Conservation (phyloP, 768 basidiomycete species). For the Lactifluus piperatus region DNA sequence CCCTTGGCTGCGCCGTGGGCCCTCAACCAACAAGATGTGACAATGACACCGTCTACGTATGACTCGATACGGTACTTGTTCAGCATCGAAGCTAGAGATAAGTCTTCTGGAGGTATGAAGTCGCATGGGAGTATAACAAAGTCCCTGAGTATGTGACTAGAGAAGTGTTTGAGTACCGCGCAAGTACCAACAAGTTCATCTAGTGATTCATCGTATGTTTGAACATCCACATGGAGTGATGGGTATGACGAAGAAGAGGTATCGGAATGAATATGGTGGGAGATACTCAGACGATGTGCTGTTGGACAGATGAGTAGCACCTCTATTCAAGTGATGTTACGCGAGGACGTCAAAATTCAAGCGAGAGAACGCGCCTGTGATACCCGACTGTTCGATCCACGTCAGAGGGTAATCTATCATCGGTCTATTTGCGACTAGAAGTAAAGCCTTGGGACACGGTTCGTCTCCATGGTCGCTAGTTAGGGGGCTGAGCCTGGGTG, state of each 20-base stretch:
- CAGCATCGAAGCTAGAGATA: conserved; percentile 62
- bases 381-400: conserved; percentile 84
- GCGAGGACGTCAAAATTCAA: conserved; percentile 11
- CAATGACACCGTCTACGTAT: conserved; percentile 52
- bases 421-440: conserved; percentile 83
- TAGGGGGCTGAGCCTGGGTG: conserved; percentile 56
- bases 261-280: conserved; percentile 79
- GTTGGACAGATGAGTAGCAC: conserved; percentile 81
- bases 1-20: conserved; percentile 44
- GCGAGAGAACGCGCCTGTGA: conserved; percentile 50
- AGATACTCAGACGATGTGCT: conserved; percentile 63
- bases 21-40: conserved; percentile 60
- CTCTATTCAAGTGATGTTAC: conserved; percentile 38
- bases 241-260: conserved; percentile 50
- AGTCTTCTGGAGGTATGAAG: conserved; percentile 66
- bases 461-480: conserved; percentile 71
- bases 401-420: conserved; percentile 75
- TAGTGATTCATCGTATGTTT: conserved; percentile 69
- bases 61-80: conserved; percentile 77
- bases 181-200: conserved; percentile 64
- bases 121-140: conserved; percentile 90
- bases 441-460: conserved; percentile 77
- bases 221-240: conserved; percentile 64
- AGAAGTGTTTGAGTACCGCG: conserved; percentile 67
- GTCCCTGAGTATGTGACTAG: conserved; percentile 67